Evolutionary conservation across 2,329 filamentous ascomycete species (phyloP).

Genomic region (Diplodia seriata): DNA sequence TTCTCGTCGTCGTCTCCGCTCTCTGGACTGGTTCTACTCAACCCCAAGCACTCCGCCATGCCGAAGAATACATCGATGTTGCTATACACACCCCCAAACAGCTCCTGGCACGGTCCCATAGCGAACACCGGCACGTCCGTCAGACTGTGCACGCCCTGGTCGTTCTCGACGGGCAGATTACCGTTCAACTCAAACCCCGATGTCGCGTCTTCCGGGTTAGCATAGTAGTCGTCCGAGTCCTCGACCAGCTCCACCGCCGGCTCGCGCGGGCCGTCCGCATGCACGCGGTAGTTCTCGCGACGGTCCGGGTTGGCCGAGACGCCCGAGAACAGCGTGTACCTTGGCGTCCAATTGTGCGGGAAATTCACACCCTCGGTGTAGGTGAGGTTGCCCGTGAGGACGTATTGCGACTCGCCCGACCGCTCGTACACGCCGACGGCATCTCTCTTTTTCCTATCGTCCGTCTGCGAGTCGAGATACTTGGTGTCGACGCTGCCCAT

Average conservation of each 20-base stretch:
- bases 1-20: background rate
- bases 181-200: conserved; percentile 78
- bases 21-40: conserved; percentile 18
- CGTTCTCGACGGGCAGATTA: conserved; percentile 68
- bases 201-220: conserved; percentile 69
- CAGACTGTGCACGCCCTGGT: conserved; percentile 59
- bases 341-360: conserved; percentile 83
- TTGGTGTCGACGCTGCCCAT: conserved; percentile 82
- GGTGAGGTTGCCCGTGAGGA: conserved; percentile 63
- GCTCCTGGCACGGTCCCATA: conserved; percentile 77
- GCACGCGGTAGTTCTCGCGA: conserved; percentile 77
- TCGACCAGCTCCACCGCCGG: conserved; percentile 65
- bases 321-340: conserved; percentile 80
- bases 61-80: conserved; percentile 78
- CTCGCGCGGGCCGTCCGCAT: conserved; percentile 67
- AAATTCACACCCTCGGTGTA: conserved; percentile 79
- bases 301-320: conserved; percentile 75
- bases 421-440: conserved; percentile 77
- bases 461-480: conserved; percentile 70
- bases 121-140: conserved; percentile 68
- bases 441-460: conserved; percentile 74
- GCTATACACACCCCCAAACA: conserved; percentile 73
- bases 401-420: conserved; percentile 79
- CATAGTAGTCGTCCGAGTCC: conserved; percentile 65
- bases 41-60: conserved; percentile 68